phyloP scores from a whole-genome alignment of 352 stramenopile genomes.

The Phytophthora quininea region DNA sequence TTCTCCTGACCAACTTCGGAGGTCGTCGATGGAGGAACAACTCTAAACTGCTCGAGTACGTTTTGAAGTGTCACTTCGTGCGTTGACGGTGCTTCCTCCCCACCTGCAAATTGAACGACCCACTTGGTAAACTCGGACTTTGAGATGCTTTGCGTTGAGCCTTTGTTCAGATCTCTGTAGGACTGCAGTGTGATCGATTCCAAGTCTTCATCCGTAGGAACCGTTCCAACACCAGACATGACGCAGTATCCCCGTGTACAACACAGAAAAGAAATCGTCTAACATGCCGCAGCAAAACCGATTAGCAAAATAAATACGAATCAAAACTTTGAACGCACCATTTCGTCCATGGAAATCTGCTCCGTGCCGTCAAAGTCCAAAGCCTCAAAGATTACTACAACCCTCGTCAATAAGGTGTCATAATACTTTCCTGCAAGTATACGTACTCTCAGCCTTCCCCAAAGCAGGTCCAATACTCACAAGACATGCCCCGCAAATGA shows the following conservation, averaged over 20 bases:
- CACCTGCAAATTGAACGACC: constrained; percentile 42
- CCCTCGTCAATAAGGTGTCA: neutral
- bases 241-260: constrained; percentile 56
- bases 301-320: neutral
- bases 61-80: constrained; percentile 35
- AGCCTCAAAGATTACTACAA: constrained; percentile 72
- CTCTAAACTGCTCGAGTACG: constrained; percentile 34
- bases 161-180: constrained; percentile 68
- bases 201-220: constrained; percentile 65
- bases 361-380: constrained; percentile 77
- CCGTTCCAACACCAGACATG: constrained; percentile 44
- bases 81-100: constrained; percentile 8
- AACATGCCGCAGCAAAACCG: neutral
- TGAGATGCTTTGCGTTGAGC: constrained; percentile 54
- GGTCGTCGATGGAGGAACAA: constrained; percentile 5
- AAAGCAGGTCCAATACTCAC: constrained; percentile 46
- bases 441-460: constrained; percentile 62
- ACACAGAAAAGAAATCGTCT: constrained; percentile 76
- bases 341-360: constrained; percentile 81
- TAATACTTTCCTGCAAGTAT: neutral
- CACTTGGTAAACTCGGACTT: constrained; percentile 71
- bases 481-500: constrained; percentile 63
- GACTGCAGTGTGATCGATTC: constrained; percentile 60
- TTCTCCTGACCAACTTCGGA: constrained; percentile 10
- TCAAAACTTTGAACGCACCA: constrained; percentile 36